Conservation (phyloP, 768 basidiomycete species). For the Cystobasidium tubakii region DNA sequence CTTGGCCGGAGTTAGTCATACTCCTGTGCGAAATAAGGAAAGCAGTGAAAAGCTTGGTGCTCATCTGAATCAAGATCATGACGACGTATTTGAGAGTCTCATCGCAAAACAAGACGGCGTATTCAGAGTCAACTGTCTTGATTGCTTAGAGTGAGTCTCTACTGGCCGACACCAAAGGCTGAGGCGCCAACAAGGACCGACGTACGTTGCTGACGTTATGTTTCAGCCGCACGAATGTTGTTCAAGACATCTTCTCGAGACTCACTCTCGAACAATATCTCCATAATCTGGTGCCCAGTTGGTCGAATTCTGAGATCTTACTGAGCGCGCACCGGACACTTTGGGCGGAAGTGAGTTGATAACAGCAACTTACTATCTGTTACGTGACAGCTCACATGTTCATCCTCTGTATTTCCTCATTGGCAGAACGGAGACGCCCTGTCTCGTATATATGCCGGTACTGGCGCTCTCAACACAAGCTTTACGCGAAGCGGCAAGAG, state of each 20-base stretch:
- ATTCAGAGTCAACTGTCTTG: constrained; percentile 90
- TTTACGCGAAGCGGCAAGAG: constrained; percentile 92
- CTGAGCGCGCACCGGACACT: constrained; percentile 86
- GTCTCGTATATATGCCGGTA: constrained; percentile 83
- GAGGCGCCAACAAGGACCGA: too few relatives aligned
- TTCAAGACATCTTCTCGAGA: constrained; percentile 87
- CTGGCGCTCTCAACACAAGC: constrained; percentile 78
- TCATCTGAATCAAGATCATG: constrained; percentile 50
- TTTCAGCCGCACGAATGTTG: constrained; percentile 80
- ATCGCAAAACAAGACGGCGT: constrained; percentile 86
- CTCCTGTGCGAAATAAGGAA: background rate
- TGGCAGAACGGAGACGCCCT: constrained; percentile 78
- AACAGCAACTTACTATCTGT: background rate
- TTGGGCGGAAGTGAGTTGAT: constrained; percentile 66
- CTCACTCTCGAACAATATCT: constrained; percentile 76
- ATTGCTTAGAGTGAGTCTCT: constrained; percentile 54
- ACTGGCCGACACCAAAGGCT: background rate
- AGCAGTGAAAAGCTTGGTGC: background rate
- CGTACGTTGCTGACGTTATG: background rate
- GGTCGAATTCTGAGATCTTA: constrained; percentile 57
- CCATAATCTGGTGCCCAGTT: constrained; percentile 67
- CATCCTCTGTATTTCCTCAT: too few relatives aligned
- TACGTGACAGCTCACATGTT: too few relatives aligned
- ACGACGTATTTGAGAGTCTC: constrained; percentile 49
- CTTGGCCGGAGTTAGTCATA: constrained; percentile 37